Evolutionary conservation across 441 rosid genomes (phyloP).

Genomic region (Adansonia gregorii): DNA sequence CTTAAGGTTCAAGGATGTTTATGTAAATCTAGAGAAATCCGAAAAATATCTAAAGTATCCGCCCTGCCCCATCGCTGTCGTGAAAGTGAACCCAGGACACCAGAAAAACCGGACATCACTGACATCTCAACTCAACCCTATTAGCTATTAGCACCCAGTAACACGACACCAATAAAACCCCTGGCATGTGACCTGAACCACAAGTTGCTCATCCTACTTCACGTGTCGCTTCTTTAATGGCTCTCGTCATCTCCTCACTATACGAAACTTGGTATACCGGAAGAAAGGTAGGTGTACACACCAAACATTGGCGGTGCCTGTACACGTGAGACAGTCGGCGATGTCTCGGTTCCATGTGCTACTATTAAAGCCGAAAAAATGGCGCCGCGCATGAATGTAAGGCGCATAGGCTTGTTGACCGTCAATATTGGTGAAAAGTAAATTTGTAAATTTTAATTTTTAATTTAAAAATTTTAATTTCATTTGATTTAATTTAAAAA

Average conservation of each 20-base stretch:
- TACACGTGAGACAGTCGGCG: not conserved
- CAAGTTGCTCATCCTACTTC: not conserved
- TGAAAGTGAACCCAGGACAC: not conserved
- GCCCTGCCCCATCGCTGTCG: not conserved
- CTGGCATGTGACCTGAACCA: not conserved
- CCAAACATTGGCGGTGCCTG: conserved; percentile 4
- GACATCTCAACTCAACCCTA: not conserved
- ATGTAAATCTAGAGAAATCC: not conserved
- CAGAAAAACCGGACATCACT: not conserved
- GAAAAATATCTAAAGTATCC: conserved; percentile 2
- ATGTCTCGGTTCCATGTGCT: not conserved
- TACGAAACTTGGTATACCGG: not conserved
- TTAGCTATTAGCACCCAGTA: no score
- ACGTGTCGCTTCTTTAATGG: not conserved
- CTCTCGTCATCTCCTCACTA: not conserved
- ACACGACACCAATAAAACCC: not conserved
- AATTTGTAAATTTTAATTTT: no score
- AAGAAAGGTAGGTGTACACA: not conserved
- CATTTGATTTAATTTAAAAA: no score
- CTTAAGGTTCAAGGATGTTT: no score
- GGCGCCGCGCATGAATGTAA: no score
- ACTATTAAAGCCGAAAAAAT: not conserved
- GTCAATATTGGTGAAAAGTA: no score
- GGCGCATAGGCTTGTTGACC: no score
- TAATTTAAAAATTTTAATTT: no score